Evolutionary conservation across 164 flowering plant species (phyloP).

Genomic region (Aristolochia contorta): DNA sequence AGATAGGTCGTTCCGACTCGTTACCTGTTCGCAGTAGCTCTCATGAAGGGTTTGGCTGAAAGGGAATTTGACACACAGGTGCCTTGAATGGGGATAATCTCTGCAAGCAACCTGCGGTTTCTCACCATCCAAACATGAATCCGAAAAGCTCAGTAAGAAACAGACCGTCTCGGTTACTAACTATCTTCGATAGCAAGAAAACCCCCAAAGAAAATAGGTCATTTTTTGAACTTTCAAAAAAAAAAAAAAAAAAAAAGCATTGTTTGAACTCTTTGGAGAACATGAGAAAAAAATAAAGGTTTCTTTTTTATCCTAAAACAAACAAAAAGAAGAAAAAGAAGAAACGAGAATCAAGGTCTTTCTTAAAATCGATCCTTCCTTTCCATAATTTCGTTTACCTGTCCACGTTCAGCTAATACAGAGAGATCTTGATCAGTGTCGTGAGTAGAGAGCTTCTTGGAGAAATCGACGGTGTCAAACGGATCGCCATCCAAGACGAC

Average conservation of each 20-base stretch:
- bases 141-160: background rate
- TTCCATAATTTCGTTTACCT: conserved; percentile 7
- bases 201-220: too few relatives aligned
- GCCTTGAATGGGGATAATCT: conserved; percentile 14
- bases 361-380: background rate
- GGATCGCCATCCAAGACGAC: conserved; percentile 36
- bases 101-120: conserved; percentile 6
- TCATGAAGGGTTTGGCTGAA: conserved; percentile 7
- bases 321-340: background rate
- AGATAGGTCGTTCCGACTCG: background rate
- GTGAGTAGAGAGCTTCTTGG: conserved; percentile 12
- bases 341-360: background rate
- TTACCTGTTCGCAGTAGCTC: conserved; percentile 6
- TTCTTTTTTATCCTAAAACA: background rate
- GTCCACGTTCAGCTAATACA: conserved; percentile 13
- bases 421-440: conserved; percentile 9
- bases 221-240: too few relatives aligned
- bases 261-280: too few relatives aligned
- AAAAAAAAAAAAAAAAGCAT: too few relatives aligned
- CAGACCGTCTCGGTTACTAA: too few relatives aligned
- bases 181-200: too few relatives aligned
- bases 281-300: background rate
- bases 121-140: background rate
- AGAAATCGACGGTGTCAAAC: conserved; percentile 6
- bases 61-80: conserved; percentile 7